Conservation (phyloP, 2,329 filamentous ascomycete genomes). For the Fusarium musae region DNA sequence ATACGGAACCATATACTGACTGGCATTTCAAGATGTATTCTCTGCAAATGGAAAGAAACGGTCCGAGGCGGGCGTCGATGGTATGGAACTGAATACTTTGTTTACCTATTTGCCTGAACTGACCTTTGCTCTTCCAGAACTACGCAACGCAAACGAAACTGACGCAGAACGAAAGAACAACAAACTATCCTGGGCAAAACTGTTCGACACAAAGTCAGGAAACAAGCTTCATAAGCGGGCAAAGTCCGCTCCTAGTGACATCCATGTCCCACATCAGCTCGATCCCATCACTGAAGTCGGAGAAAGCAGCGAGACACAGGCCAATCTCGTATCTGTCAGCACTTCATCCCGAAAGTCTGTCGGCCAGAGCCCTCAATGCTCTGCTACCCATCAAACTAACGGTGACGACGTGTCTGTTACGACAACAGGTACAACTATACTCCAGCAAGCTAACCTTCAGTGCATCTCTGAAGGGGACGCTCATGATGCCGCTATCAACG, state of each 20-base stretch:
- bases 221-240: conserved; percentile 29
- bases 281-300: conserved; percentile 2
- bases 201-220: conserved; percentile 27
- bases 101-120: background rate
- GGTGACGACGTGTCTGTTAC: background rate
- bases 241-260: conserved; percentile 10
- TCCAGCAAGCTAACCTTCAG: background rate
- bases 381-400: background rate
- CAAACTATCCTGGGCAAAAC: background rate
- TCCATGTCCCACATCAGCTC: background rate
- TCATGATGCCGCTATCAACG: background rate
- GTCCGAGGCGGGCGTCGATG: background rate
- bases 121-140: background rate
- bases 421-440: conserved; percentile 6
- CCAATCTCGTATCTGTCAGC: background rate
- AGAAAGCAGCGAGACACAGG: background rate
- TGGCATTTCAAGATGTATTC: conserved; percentile 1
- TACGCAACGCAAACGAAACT: background rate
- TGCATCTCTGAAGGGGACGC: background rate
- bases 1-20: background rate
- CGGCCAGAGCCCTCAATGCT: background rate
- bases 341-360: background rate
- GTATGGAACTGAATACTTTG: conserved; percentile 11
- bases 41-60: background rate
- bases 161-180: background rate